These are phyloP conservation scores for Penicillium sp. DNA, from an alignment of 2,329 filamentous ascomycete genomes.

Conservation along the genomic window DNA sequence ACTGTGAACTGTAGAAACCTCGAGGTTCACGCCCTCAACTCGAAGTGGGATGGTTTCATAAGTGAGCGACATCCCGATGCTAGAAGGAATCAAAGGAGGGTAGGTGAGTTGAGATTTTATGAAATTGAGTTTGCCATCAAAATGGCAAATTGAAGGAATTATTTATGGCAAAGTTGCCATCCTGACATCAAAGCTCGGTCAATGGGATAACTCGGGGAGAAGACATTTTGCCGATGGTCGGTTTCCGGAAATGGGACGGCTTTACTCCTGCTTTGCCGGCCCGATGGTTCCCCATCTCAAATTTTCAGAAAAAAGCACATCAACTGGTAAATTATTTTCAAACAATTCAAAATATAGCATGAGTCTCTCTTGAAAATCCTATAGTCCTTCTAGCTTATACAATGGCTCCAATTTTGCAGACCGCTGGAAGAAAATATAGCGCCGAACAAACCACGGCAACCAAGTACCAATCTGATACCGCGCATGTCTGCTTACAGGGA, in stretches of 20 bases:
- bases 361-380: neutral
- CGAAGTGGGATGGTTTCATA: slow-evolving; percentile 17
- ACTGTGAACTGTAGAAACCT: slow-evolving; percentile 25
- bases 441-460: slow-evolving; percentile 53
- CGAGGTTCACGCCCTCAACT: slow-evolving; percentile 24
- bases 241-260: neutral
- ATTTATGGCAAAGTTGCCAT: slow-evolving; percentile 1
- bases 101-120: neutral
- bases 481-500: slow-evolving; percentile 47
- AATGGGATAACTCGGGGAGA: slow-evolving; percentile 9
- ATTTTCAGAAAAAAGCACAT: too few relatives aligned
- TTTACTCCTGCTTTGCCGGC: neutral
- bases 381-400: slow-evolving; percentile 35
- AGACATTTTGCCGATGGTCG: slow-evolving; percentile 5
- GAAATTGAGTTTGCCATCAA: neutral
- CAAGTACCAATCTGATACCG: slow-evolving; percentile 44
- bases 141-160: neutral
- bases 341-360: neutral
- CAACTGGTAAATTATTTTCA: too few relatives aligned
- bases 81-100: neutral
- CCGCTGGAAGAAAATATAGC: slow-evolving; percentile 46
- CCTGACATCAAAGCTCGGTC: slow-evolving; percentile 6
- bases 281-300: neutral
- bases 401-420: slow-evolving; percentile 37
- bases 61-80: slow-evolving; percentile 13